Evolutionary conservation across 306 rosid genomes (phyloP).

Genomic region (Begonia masoniana): DNA sequence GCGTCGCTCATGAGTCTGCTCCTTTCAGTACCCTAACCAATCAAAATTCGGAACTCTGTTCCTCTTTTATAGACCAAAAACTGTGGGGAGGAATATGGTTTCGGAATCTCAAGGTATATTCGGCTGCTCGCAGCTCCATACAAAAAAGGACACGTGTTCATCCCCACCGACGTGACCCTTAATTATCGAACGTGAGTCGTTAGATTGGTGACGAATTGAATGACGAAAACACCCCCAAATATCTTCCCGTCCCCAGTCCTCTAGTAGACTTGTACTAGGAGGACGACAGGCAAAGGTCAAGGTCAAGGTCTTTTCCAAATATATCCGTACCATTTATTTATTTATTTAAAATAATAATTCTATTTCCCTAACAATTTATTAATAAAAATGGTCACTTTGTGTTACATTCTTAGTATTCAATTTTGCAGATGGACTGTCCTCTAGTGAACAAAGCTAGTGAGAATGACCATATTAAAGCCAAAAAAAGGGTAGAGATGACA

Average conservation of each 20-base stretch:
- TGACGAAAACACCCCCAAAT: not conserved
- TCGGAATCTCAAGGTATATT: slow-evolving; percentile 19
- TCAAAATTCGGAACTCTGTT: not conserved
- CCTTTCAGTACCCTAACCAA: not conserved
- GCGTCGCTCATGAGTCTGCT: slow-evolving; percentile 29
- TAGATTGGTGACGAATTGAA: not conserved
- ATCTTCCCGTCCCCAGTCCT: not conserved
- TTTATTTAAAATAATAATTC: too few relatives aligned
- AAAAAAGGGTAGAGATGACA: too few relatives aligned
- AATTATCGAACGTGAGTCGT: too few relatives aligned
- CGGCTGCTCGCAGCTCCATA: slow-evolving; percentile 4
- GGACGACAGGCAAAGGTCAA: not conserved
- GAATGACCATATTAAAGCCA: too few relatives aligned
- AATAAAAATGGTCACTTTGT: too few relatives aligned
- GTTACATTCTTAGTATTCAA: too few relatives aligned
- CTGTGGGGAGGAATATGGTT: not conserved
- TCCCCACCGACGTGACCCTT: not conserved
- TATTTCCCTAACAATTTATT: too few relatives aligned
- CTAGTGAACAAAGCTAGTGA: too few relatives aligned
- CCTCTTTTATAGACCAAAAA: not conserved
- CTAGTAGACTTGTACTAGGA: not conserved
- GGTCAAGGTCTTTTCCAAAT: not conserved
- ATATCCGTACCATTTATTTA: not conserved
- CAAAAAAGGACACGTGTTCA: not conserved
- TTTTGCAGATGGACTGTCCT: too few relatives aligned